Evolutionary conservation across 2,329 filamentous ascomycete species (phyloP).

Genomic region (Fusarium veterinarium): DNA sequence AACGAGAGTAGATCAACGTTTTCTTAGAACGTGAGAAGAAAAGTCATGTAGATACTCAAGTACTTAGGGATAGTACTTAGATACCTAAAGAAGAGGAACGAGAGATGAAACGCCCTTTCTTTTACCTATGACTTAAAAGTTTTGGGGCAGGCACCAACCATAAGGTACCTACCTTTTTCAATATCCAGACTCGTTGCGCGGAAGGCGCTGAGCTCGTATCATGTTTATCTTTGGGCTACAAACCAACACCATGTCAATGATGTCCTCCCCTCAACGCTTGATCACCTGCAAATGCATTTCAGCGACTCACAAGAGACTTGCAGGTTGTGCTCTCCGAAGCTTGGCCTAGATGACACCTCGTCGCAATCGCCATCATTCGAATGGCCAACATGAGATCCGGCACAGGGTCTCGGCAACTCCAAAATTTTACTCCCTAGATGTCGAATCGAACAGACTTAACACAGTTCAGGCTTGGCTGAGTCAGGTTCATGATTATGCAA

Average conservation of each 20-base stretch:
- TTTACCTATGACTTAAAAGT: not conserved
- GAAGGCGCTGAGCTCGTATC: not conserved
- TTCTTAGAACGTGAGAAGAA: not conserved
- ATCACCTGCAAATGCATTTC: not conserved
- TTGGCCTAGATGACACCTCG: constrained; percentile 15
- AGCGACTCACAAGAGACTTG: not conserved
- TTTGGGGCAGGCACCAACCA: not conserved
- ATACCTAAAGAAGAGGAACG: not conserved
- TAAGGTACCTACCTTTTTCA: not conserved
- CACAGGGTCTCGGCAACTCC: not conserved
- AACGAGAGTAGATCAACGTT: not conserved
- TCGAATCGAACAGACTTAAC: not conserved
- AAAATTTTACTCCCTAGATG: not conserved
- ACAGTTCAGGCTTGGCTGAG: constrained; percentile 27
- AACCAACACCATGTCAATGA: not conserved
- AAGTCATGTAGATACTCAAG: not conserved
- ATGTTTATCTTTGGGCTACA: not conserved
- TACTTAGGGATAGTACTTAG: not conserved
- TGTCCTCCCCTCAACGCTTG: not conserved
- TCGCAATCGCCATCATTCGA: not conserved
- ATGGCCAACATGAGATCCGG: not conserved
- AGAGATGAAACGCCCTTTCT: not conserved
- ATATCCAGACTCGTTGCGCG: not conserved
- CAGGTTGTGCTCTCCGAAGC: not conserved
- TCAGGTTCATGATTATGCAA: not conserved